Conservation (phyloP, 2,329 filamentous ascomycete genomes). For the Sarocladium oryzae region DNA sequence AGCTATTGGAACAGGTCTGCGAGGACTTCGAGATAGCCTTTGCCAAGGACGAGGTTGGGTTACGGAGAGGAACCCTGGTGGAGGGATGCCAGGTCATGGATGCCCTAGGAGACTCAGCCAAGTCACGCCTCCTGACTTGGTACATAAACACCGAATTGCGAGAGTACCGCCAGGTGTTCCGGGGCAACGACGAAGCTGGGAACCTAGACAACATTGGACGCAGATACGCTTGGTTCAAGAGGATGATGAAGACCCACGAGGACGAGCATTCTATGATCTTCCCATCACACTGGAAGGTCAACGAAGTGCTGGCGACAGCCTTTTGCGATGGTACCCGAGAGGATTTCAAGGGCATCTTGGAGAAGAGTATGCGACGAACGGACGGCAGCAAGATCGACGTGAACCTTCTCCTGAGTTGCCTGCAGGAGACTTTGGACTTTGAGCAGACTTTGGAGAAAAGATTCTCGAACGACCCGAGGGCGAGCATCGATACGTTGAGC, state of each 20-base stretch:
- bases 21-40: conserved; percentile 97
- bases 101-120: conserved; percentile 81
- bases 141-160: conserved; percentile 96
- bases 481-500: conserved; percentile 83
- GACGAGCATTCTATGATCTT: conserved; percentile 88
- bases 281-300: conserved; percentile 79
- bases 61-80: conserved; percentile 62
- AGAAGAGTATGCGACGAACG: conserved; percentile 72
- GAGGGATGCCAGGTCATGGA: conserved; percentile 95
- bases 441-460: conserved; percentile 84
- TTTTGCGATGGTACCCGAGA: conserved; percentile 96
- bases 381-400: conserved; percentile 82
- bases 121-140: conserved; percentile 80
- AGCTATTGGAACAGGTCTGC: conserved; percentile 94
- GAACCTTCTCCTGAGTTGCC: conserved; percentile 76
- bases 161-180: conserved; percentile 92
- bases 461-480: conserved; percentile 66
- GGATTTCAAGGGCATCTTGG: conserved; percentile 89
- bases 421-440: conserved; percentile 95
- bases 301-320: conserved; percentile 80
- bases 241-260: conserved; percentile 93
- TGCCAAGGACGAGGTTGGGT: conserved; percentile 73
- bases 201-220: conserved; percentile 94
- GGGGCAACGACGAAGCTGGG: conserved; percentile 93
- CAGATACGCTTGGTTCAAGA: conserved; percentile 91